Evolutionary conservation across 306 rosid species (phyloP), one percentile per base, ranked within the genome.

Genomic region (Sophora flavescens): DNA sequence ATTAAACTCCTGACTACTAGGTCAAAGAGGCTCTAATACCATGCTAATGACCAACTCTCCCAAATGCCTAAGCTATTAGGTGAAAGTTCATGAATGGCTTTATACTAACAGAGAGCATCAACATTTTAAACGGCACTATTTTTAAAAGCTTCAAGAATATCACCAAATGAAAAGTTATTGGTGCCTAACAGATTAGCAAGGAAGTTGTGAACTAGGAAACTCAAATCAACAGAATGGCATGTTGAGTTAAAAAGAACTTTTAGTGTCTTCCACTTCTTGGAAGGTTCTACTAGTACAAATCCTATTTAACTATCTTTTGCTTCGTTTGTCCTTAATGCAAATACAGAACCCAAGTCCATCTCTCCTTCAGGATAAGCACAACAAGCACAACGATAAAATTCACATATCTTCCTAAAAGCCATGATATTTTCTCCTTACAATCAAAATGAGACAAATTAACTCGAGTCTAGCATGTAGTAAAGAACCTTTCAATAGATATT

Each of bases 101-200:
- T 12, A 47, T 47, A 18, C 4, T 48, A 13, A 48, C 22, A 1
- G 22, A 22, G 22, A 22, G 22, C 22, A 22, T 22, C 22, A 22
- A 47, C 54, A 14, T 48, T 48, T 48, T 48, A 48, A 30, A 30
- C 32, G 2, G 3, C 32, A 30, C 3, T 30, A 30, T 48, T 39
- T 17, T 7, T 6, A 50, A 50, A 68, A 8, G 6, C 74, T 52
- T 70, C 36, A 52, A 53, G 62, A 54, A 52, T 10, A 70, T 70
- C 30, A 65, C 17, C 42, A 59, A 6, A 7, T 39, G 75, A 52
- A 3, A 70, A 52, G 63, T 53, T 54, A 70, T 8, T 11, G 14
- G 63, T n/a, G 57, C 52, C 6, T 52, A 14, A 42, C 45, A 35
- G 63, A 63, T 62, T 9, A 0, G n/a, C 68, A 15, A 26, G 36